A percentile compares a stretch with the other conserved stretches of the same genome.
Conservation (phyloP, 495 filamentous ascomycete species). For the Podospora tetraspora region DNA sequence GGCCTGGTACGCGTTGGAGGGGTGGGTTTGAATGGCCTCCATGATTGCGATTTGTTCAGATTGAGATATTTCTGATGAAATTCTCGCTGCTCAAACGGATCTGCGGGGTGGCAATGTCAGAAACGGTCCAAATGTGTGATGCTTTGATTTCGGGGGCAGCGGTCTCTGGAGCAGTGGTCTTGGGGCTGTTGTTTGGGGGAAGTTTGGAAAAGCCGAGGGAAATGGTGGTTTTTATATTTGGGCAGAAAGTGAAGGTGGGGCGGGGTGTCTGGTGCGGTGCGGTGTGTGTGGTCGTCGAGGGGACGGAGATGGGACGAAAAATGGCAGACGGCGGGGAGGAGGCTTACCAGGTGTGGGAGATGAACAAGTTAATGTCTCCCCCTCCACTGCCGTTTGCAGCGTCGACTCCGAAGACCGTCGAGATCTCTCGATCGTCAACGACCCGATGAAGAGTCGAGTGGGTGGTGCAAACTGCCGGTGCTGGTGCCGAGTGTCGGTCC, state of each 20-base stretch:
- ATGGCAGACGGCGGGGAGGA: conserved; percentile 11
- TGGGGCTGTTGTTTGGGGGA: not conserved
- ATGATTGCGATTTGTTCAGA: conserved; percentile 45
- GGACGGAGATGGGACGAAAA: not conserved
- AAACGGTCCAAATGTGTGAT: not conserved
- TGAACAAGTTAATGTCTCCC: conserved; percentile 99
- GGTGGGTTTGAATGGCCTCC: conserved; percentile 87
- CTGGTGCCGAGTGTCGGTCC: not conserved
- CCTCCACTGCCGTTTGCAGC: conserved; percentile 47
- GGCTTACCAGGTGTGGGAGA: conserved; percentile 82
- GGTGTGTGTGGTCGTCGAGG: not conserved
- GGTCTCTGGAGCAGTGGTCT: not conserved
- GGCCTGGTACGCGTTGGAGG: conserved; percentile 79
- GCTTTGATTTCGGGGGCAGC: not conserved
- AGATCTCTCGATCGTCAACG: conserved; percentile 36
- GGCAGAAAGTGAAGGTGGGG: not conserved
- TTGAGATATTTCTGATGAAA: conserved; percentile 6
- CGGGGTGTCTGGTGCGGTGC: not conserved
- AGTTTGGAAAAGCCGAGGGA: not conserved
- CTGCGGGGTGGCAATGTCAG: conserved; percentile 11
- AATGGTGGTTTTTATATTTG: not conserved
- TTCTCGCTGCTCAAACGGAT: conserved; percentile 20
- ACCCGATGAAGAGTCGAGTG: conserved; percentile 8
- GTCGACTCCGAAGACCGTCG: conserved; percentile 21
- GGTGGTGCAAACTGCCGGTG: not conserved